Evolutionary conservation across 345 rosid species (phyloP), one percentile per base, ranked within the genome.

Genomic region (Crucihimalaya himalaica): DNA sequence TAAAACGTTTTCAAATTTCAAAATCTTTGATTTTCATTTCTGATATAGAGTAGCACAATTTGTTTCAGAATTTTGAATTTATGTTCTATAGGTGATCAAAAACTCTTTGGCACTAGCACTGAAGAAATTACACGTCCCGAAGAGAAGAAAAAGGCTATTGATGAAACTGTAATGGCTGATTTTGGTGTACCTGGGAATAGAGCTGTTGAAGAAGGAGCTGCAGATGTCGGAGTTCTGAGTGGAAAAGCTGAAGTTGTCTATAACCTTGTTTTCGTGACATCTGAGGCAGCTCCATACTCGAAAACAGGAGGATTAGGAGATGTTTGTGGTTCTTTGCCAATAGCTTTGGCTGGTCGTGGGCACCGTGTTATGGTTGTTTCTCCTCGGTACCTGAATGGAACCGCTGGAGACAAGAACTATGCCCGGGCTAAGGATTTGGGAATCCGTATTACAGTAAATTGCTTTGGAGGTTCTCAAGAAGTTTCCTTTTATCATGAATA

Each of bases 291-390:
- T 64, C 99, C 97, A n/a, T 95, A 88, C 79, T 95, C 99, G 0
- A 95, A 95, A 80, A 91, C 99, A 1, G 99, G 99, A 56, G 97
- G 99, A 56, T 39, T 95, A 54, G 97, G 96, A 62, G 99, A 95
- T 82, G 99, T 95, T 35, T 91, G 96, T 76, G 96, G 99, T 50
- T 95, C 98, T 75, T 83, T 94, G 90, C 98, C 98, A 0, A 77
- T 84, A 61, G 92, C 90, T 27, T 58, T 94, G 43, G 96, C 97
- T 71, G 70, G 76, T 13, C 89, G 86, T 29, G 96, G 98, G 12
- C 97, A 94, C 57, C 93, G 99, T 39, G 97, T 95, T 8, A 91
- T 95, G 98, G 97, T 93, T 73, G 81, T 95, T 71, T 85, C 96
- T 78, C 97, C 99, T 14, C 85, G 89, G 58, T 95, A 95, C 75